Conservation (phyloP, 345 rosid species). For the Rhodomyrtus tomentosa region DNA sequence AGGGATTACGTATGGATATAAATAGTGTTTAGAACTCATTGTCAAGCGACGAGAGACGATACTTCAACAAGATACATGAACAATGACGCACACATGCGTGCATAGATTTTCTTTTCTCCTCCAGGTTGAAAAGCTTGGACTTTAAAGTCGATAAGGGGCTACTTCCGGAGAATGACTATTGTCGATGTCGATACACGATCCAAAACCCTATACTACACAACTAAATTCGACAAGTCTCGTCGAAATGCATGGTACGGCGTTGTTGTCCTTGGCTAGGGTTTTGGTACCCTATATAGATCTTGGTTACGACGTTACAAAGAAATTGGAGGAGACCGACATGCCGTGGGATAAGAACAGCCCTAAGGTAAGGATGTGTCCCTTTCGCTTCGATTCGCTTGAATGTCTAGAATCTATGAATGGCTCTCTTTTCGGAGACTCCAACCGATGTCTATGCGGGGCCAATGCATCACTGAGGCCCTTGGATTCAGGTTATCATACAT, state of each 20-base stretch:
- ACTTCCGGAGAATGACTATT: too few relatives aligned
- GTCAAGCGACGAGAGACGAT: too few relatives aligned
- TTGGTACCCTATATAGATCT: neutral
- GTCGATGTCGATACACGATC: too few relatives aligned
- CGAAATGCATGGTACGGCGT: neutral
- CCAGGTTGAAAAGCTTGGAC: too few relatives aligned
- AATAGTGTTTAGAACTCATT: too few relatives aligned
- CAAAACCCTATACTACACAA: too few relatives aligned
- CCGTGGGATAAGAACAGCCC: neutral
- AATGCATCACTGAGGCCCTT: neutral
- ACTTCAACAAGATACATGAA: too few relatives aligned
- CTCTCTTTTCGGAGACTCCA: neutral
- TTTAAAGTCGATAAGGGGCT: too few relatives aligned
- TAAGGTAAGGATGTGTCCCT: neutral
- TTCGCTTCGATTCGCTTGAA: neutral
- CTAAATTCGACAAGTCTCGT: too few relatives aligned
- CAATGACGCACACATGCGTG: too few relatives aligned
- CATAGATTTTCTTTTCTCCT: too few relatives aligned
- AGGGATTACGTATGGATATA: too few relatives aligned
- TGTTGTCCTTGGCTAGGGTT: neutral
- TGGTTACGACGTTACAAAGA: neutral
- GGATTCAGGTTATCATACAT: neutral
- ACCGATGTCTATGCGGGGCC: neutral
- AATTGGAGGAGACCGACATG: neutral
- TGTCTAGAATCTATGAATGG: neutral